These are phyloP conservation scores for Chaetomium globosum DNA, from an alignment of 2,329 filamentous ascomycete species.

Conservation along the genomic window DNA sequence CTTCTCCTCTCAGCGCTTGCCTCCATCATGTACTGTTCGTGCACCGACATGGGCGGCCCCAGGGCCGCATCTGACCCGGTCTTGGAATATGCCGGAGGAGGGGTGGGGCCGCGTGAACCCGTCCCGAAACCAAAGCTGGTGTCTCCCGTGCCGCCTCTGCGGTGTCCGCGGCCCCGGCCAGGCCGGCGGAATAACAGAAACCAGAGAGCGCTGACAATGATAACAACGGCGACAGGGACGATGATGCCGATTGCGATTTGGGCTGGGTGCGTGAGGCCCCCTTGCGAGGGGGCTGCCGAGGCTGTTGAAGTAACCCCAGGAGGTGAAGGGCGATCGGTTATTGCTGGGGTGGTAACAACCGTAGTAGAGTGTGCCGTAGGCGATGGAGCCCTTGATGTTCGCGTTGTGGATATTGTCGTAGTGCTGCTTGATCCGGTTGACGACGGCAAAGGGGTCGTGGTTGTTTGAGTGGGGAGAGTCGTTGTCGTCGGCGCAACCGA, in stretches of 20 bases:
- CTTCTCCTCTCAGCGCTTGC: background rate
- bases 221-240: conserved; percentile 29
- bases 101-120: background rate
- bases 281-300: background rate
- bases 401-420: background rate
- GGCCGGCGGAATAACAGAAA: conserved; percentile 27
- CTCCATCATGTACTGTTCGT: conserved; percentile 8
- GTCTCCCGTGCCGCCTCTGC: conserved; percentile 5
- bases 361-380: background rate
- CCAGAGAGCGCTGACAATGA: conserved; percentile 29
- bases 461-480: background rate
- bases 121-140: conserved; percentile 4
- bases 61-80: background rate
- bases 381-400: background rate
- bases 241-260: conserved; percentile 31
- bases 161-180: background rate
- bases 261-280: conserved; percentile 23
- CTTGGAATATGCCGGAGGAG: conserved; percentile 17
- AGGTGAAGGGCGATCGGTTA: background rate
- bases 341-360: background rate
- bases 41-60: background rate
- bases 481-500: background rate
- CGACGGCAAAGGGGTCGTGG: background rate
- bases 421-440: background rate
- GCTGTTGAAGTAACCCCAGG: background rate